Base-by-base conservation (phyloP, 257 asterid genomes). In the Ballota nigra region DNA sequence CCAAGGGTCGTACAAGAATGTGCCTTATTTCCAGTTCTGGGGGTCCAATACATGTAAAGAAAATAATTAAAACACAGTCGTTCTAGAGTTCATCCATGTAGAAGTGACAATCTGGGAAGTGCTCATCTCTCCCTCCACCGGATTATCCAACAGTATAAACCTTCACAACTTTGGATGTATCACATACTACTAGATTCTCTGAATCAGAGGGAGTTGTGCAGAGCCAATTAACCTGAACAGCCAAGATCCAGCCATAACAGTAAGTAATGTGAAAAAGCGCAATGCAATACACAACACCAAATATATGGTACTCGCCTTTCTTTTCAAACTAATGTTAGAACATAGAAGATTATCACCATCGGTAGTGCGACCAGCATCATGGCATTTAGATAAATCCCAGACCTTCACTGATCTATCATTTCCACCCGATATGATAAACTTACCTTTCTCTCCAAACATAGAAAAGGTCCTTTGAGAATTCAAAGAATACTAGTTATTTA, bases 361-460 rank as follows among this genome's bases (percentile, higher is more conserved):
- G 67, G 83, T 75, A 6, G 78, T 77, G 76, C 58, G 82, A 53
- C 81, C 86, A 53, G 65, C 80, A 49, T 78, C 83, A 51, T 62
- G 70, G 68, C 80, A 76, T 81, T 77, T 85, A 28, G 51, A 65
- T 96, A 92, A 88, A 81, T 95, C 96, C 98, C 99, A 95, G 64
- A 92, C 84, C 85, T 92, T 89, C 6, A 92, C 80, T 3, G 86
- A 84, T 71, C 79, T 90, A 80, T 95, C 98, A 75, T 95, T 88
- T 65, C 98, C 99, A 45, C 99, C 97, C 0, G 98, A 95, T 38
- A 95, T 71, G 78, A 95, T 69, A 45, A 87, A 89, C 87, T 84
- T 92, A 63, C 96, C 97, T 68, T 74, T 88, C 86, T 90, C 96
- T 31, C 99, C 96, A 73, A 95, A 92, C 81, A 75, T 65, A 29